A percentile compares a stretch with the other conserved stretches of the same genome.
phyloP scores from a whole-genome alignment of 1,139 yeast species.

The Arxiozyma slooffiae region DNA sequence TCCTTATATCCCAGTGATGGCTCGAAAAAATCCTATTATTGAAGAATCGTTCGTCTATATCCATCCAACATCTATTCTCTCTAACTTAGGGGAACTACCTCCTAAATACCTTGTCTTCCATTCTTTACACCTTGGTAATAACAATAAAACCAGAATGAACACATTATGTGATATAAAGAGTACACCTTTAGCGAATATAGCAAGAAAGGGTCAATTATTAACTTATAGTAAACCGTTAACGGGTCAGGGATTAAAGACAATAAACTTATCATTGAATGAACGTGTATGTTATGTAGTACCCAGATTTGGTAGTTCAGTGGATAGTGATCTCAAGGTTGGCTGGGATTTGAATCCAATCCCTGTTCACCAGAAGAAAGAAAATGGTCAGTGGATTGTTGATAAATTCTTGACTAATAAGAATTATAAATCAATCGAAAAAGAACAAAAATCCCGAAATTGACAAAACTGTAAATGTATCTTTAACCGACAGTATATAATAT shows the following conservation, averaged over 20 bases:
- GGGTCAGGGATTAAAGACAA: constrained; percentile 84
- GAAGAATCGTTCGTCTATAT: constrained; percentile 55
- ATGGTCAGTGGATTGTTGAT: constrained; percentile 49
- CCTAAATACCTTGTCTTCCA: constrained; percentile 70
- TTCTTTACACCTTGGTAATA: constrained; percentile 41
- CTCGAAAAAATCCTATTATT: constrained; percentile 36
- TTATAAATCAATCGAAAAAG: constrained; percentile 11
- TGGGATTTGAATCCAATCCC: constrained; percentile 88
- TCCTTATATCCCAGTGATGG: constrained; percentile 67
- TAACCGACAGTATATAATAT: too few relatives aligned
- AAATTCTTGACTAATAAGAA: constrained; percentile 26
- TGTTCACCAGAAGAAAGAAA: constrained; percentile 53
- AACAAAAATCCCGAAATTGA: background rate
- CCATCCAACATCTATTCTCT: constrained; percentile 64
- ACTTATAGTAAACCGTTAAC: constrained; percentile 77
- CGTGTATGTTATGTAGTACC: constrained; percentile 89
- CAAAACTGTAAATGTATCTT: too few relatives aligned
- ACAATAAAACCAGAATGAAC: constrained; percentile 54
- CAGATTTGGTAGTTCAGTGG: constrained; percentile 74
- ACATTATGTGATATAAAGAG: constrained; percentile 70
- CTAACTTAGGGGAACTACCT: constrained; percentile 45
- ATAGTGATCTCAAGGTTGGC: constrained; percentile 68
- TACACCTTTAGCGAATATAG: constrained; percentile 66
- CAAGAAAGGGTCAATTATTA: constrained; percentile 59
- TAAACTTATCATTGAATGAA: constrained; percentile 48